Percentiles rank a stretch among this genome's conserved stretches.
These are phyloP conservation scores for Arctostaphylos glauca DNA, from an alignment of 148 eudicot genomes.

Conservation along the genomic window DNA sequence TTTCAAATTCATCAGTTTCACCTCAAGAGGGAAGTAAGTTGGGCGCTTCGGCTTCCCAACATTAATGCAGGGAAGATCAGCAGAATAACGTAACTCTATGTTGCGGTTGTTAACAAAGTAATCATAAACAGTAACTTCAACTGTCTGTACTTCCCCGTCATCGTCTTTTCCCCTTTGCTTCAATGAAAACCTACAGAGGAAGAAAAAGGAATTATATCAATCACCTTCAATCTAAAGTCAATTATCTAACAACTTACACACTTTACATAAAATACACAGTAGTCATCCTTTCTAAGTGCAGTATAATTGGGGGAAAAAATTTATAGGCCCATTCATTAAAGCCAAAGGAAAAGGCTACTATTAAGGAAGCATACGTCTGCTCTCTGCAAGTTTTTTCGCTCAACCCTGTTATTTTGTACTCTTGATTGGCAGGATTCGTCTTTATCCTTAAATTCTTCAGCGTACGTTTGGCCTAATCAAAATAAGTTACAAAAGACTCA, in stretches of 20 bases:
- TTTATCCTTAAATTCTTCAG: conserved; percentile 55
- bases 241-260: not conserved
- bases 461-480: conserved; percentile 48
- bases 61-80: conserved; percentile 59
- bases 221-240: not conserved
- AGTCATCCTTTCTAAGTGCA: not conserved
- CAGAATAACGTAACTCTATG: conserved; percentile 41
- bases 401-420: conserved; percentile 55
- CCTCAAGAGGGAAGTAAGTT: conserved; percentile 72
- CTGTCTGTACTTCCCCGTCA: conserved; percentile 30
- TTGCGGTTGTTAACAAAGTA: conserved; percentile 47
- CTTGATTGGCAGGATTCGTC: conserved; percentile 38
- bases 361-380: conserved; percentile 26
- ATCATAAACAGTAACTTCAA: conserved; percentile 57
- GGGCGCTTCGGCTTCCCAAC: conserved; percentile 74
- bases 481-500: not conserved
- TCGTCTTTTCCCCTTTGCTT: conserved; percentile 29
- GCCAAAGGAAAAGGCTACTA: not conserved
- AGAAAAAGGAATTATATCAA: not conserved
- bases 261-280: not conserved
- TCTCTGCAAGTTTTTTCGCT: conserved; percentile 49
- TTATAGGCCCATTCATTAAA: not conserved
- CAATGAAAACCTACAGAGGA: conserved; percentile 43
- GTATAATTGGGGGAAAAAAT: not conserved
- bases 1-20: not conserved